Conservation (phyloP, 2,329 filamentous ascomycete species). For the Colletotrichum camelliae region DNA sequence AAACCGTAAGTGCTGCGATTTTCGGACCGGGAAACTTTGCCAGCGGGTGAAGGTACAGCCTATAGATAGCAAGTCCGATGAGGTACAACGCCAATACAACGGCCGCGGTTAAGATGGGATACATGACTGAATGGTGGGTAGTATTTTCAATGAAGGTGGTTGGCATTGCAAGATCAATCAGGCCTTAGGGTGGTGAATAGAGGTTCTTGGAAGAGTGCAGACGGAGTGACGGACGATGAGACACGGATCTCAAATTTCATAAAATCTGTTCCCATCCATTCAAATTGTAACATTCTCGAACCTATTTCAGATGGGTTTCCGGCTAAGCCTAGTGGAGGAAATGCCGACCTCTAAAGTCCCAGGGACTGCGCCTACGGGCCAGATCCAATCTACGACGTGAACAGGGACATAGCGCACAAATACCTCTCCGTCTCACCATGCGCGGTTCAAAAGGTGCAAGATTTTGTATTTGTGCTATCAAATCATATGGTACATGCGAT, state of each 20-base stretch:
- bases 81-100: background rate
- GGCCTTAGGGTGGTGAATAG: background rate
- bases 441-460: background rate
- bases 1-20: conserved; percentile 21
- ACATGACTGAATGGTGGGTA: background rate
- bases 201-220: background rate
- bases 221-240: background rate
- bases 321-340: background rate
- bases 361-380: background rate
- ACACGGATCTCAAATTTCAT: background rate
- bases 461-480: background rate
- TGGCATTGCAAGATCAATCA: background rate
- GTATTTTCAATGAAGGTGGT: background rate
- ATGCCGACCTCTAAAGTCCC: background rate
- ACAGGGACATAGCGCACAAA: background rate
- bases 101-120: background rate
- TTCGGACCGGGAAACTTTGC: conserved; percentile 27
- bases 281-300: background rate
- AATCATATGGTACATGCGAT: background rate
- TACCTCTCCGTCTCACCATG: background rate
- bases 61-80: conserved; percentile 14
- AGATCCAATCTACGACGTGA: background rate
- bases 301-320: background rate
- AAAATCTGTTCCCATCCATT: background rate
- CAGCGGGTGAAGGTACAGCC: conserved; percentile 25